Evolutionary conservation across 805 yeast genomes (phyloP), one percentile per base, ranked within the genome.

Genomic region (Candida berthetii): DNA sequence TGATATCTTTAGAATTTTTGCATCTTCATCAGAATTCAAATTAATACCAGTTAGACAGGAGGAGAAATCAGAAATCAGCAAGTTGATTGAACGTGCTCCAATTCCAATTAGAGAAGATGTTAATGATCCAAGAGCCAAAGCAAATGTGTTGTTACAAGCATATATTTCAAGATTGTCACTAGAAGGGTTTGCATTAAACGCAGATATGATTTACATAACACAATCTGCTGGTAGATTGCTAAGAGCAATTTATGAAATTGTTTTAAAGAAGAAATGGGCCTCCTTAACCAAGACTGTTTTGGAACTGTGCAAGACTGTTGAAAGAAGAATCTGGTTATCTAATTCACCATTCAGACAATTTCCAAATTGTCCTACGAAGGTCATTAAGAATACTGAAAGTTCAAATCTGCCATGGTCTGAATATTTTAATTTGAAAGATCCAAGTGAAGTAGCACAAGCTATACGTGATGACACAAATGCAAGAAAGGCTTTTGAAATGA

Each of bases 221-320:
- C 98, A 93, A 60, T 87, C 95, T 33, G 97, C 96, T 1, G 91
- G 95, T 3, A 74, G 99, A 55, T 61, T 93, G 31, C 68, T 90
- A 42, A 66, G 97, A 43, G 97, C 98, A 0, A 74, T 95, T 47
- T 80, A 75, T 57, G 96, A 91, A 55, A 76, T 93, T 28, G 75
- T 85, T 9, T 50, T 85, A 36, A 68, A 72, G 40, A 85, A 81
- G 48, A 72, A 74, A 10, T 89, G 96, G 95, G 72, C 96, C 0
- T 57, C 67, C 17, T 59, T 84, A 13, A 68, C 95, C 0, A 74
- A 72, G 48, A 45, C 63, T 1, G 55, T 83, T 2, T 68, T 89
- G 11, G 78, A 78, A 40, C 47, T 91, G 10, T 82, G 91, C 57
- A 85, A 86, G 48, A 80, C 85, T 78, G 83, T 89, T 18, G 96